A percentile compares a stretch with the other conserved stretches of the same genome.
Conservation (phyloP, 257 asterid genomes). For the Salvia miltiorrhiza region DNA sequence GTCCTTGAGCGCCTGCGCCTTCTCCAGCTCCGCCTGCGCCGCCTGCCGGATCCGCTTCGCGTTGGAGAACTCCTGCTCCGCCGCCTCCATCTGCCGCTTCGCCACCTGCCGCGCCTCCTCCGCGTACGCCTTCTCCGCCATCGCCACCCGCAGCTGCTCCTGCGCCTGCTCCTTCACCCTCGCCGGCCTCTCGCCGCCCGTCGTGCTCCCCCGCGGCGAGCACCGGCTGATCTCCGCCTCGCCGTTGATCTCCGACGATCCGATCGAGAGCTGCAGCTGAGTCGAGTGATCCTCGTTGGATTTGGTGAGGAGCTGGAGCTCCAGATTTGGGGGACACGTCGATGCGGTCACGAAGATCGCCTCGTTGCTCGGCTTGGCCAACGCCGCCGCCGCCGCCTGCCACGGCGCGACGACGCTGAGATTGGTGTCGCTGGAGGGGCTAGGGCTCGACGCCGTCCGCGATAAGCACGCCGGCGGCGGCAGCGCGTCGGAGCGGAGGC, state of each 20-base stretch:
- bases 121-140: constrained; percentile 64
- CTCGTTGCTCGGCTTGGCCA: neutral
- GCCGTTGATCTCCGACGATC: constrained; percentile 28
- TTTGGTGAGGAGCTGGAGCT: constrained; percentile 58
- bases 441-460: constrained; percentile 54
- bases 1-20: constrained; percentile 49
- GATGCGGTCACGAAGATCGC: neutral
- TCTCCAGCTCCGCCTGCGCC: constrained; percentile 54
- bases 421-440: constrained; percentile 48
- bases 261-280: constrained; percentile 53
- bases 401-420: constrained; percentile 32
- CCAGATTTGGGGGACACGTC: constrained; percentile 45
- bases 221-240: neutral
- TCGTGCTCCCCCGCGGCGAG: neutral
- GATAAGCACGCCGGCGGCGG: constrained; percentile 45
- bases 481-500: constrained; percentile 37
- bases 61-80: constrained; percentile 55
- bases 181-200: neutral
- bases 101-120: constrained; percentile 59
- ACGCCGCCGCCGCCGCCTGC: constrained; percentile 20
- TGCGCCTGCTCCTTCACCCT: constrained; percentile 29
- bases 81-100: constrained; percentile 52
- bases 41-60: constrained; percentile 62
- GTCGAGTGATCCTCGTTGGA: constrained; percentile 32
- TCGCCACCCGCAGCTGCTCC: constrained; percentile 43